These are phyloP conservation scores for Pezizomycotina sp. DNA, from an alignment of 2,329 filamentous ascomycete species.

Conservation along the genomic window DNA sequence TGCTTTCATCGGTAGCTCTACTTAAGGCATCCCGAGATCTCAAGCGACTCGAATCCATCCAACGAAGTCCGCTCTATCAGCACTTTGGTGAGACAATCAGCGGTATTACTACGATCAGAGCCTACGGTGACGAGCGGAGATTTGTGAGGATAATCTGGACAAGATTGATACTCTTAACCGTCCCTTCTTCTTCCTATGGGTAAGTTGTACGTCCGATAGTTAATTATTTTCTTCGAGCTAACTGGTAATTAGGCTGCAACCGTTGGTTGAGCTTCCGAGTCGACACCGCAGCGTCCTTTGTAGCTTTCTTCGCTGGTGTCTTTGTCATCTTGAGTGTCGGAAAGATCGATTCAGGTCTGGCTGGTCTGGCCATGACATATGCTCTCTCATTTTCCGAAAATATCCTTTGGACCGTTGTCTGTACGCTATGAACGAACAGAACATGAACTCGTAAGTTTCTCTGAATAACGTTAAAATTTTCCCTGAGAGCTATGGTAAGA, in stretches of 20 bases:
- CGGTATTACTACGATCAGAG: slow-evolving; percentile 90
- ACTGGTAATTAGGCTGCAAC: too few species aligned
- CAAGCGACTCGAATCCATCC: slow-evolving; percentile 85
- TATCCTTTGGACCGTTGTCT: slow-evolving; percentile 86
- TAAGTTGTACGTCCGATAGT: too few species aligned
- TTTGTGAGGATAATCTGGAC: slow-evolving; percentile 78
- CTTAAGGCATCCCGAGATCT: slow-evolving; percentile 82
- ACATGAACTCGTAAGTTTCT: slow-evolving; percentile 64
- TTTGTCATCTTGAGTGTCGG: slow-evolving; percentile 78
- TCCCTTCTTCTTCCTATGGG: slow-evolving; percentile 93
- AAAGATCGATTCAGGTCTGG: slow-evolving; percentile 72
- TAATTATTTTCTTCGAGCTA: too few species aligned
- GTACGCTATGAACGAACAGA: slow-evolving; percentile 91
- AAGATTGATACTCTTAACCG: slow-evolving; percentile 82
- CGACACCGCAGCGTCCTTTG: slow-evolving; percentile 75
- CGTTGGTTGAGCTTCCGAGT: slow-evolving; percentile 90
- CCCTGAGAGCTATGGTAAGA: slow-evolving; percentile 1
- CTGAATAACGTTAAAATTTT: not conserved
- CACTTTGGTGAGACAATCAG: slow-evolving; percentile 92
- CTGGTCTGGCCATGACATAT: slow-evolving; percentile 86
- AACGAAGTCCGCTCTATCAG: slow-evolving; percentile 88
- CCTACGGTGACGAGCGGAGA: slow-evolving; percentile 81
- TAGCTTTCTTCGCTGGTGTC: slow-evolving; percentile 81
- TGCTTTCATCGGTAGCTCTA: slow-evolving; percentile 72
- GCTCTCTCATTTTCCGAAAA: slow-evolving; percentile 96